These are phyloP conservation scores for Pseudonitzschia multiseries DNA, from an alignment of 108 stramenopile species.

Conservation along the genomic window DNA sequence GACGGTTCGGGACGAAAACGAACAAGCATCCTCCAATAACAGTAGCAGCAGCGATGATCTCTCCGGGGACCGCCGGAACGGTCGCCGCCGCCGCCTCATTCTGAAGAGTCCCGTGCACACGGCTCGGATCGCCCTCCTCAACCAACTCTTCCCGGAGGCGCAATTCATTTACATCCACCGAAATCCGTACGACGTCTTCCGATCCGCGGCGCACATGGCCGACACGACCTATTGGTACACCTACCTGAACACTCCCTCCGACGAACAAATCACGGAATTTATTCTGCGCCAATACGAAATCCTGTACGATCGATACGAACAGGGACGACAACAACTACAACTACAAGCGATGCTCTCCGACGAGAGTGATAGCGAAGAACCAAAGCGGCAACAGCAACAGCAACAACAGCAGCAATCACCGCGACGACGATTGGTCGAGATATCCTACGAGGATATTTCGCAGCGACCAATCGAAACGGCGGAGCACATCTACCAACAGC, in stretches of 20 bases:
- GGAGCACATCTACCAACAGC: slow-evolving; percentile 24
- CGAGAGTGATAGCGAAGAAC: not conserved
- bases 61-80: not conserved
- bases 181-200: slow-evolving; percentile 46
- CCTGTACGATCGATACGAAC: slow-evolving; percentile 38
- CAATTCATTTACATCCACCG: slow-evolving; percentile 55
- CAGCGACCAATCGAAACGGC: slow-evolving; percentile 31
- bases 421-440: slow-evolving; percentile 36
- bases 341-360: not conserved
- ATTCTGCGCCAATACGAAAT: slow-evolving; percentile 49
- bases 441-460: slow-evolving; percentile 40
- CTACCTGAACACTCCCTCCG: slow-evolving; percentile 26
- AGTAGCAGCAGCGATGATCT: not conserved
- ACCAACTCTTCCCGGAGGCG: slow-evolving; percentile 40
- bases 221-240: slow-evolving; percentile 50
- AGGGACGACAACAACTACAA: slow-evolving; percentile 2
- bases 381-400: not conserved
- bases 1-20: slow-evolving; percentile 21
- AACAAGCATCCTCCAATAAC: not conserved
- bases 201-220: slow-evolving; percentile 46
- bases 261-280: slow-evolving; percentile 42
- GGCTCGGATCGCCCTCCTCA: slow-evolving; percentile 33
- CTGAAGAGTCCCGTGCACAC: slow-evolving; percentile 53
- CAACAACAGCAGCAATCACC: no score
- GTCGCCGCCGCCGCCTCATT: slow-evolving; percentile 30